Evolutionary conservation across 495 filamentous ascomycete species (phyloP), one percentile per base, ranked within the genome.

Genomic region (Penicillium waksmanii): DNA sequence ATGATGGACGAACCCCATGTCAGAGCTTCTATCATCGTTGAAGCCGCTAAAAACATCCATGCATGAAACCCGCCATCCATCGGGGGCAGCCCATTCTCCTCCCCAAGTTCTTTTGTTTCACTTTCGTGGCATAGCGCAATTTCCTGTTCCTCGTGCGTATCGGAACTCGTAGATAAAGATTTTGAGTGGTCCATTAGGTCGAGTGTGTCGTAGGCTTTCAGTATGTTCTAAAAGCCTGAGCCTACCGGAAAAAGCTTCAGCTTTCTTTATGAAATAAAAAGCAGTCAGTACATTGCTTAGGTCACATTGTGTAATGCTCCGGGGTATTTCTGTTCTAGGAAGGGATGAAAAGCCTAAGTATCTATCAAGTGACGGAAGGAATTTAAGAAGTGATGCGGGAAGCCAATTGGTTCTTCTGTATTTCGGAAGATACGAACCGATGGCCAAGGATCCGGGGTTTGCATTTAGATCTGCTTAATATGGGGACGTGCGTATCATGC

Each of bases 11-110:
- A 36, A 64, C 61, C 64, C 64, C 64, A 66, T 11, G 62, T 56
- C n/a, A 66, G 23, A 8, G 61, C 61, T n/a, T 66, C 64, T 13
- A 66, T 55, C 57, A 64, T 66, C 0, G 61, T 52, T 40, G 42
- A 63, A 12, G 60, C 64, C 9, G 61, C 64, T 35, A 66, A 40
- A 17, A 63, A 66, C 51, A 66, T 40, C 64, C 64, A 66, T 25
- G 64, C 64, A 36, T 66, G 60, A 21, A 58, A 27, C 9, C 64
- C 64, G 23, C 64, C 60, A 58, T 66, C 64, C 19, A 58, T 35
- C 0, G 60, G 64, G n/a, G 60, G 60, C 11, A 64, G 15, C 6
- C 17, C 27, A 1, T 44, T n/a, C 3, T 55, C 35, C 5, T 52
- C 44, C 13, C 18, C 19, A 2, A 33, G 7, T 6, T 36, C 23